phyloP scores from a whole-genome alignment of 2,329 filamentous ascomycete genomes.

The Thelonectria olida region DNA sequence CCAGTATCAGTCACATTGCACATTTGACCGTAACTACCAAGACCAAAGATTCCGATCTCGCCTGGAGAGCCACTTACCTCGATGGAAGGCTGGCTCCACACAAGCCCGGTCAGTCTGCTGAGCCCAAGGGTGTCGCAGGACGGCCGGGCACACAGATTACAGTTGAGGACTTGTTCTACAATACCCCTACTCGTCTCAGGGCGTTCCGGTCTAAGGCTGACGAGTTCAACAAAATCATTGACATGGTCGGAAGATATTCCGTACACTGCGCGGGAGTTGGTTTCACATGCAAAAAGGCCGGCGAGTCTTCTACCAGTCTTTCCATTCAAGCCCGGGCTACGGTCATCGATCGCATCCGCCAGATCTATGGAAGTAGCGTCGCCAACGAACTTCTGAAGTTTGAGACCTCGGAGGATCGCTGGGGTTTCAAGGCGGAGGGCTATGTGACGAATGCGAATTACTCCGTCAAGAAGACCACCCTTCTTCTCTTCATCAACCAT shows the following conservation, averaged over 20 bases:
- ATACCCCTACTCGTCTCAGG: constrained; percentile 84
- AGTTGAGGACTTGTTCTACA: constrained; percentile 97
- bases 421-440: constrained; percentile 85
- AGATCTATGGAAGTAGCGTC: constrained; percentile 84
- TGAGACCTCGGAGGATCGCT: constrained; percentile 74
- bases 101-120: constrained; percentile 87
- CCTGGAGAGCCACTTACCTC: constrained; percentile 89
- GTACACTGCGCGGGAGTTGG: constrained; percentile 91
- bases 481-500: constrained; percentile 96
- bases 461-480: constrained; percentile 85
- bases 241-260: constrained; percentile 92
- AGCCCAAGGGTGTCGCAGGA: constrained; percentile 89
- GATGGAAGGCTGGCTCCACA: constrained; percentile 82
- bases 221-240: constrained; percentile 97
- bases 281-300: constrained; percentile 97
- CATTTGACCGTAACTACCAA: constrained; percentile 95
- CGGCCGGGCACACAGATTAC: constrained; percentile 93
- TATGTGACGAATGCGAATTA: constrained; percentile 95
- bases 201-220: constrained; percentile 93
- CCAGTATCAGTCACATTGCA: constrained; percentile 98
- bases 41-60: constrained; percentile 85
- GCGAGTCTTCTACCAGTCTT: constrained; percentile 84
- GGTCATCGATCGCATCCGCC: constrained; percentile 84
- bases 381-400: constrained; percentile 90
- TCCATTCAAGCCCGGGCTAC: constrained; percentile 79